A percentile compares a stretch with the other conserved stretches of the same genome.
Conservation (phyloP, 2,329 filamentous ascomycete genomes). For the Colletotrichum paranaense region DNA sequence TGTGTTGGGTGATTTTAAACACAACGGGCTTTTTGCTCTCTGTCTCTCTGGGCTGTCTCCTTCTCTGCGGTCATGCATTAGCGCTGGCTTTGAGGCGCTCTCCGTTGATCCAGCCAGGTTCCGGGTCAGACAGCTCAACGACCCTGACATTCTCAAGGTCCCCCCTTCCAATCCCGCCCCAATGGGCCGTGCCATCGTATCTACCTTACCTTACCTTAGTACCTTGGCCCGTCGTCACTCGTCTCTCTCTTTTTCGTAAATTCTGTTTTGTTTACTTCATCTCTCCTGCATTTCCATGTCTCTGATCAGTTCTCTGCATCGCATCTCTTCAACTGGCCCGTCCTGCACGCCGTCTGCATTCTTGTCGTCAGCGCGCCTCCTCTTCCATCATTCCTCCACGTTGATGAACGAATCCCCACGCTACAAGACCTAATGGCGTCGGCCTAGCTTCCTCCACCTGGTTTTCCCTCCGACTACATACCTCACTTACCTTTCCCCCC, state of each 20-base stretch:
- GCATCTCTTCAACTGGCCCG: slow-evolving; percentile 6
- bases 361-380: slow-evolving; percentile 31
- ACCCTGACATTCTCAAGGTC: slow-evolving; percentile 34
- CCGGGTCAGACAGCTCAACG: slow-evolving; percentile 14
- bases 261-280: slow-evolving; percentile 17
- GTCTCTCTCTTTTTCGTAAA: not conserved
- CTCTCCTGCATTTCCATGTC: slow-evolving; percentile 14
- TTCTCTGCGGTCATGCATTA: not conserved
- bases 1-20: slow-evolving; percentile 15
- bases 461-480: slow-evolving; percentile 11
- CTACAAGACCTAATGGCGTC: slow-evolving; percentile 27
- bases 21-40: not conserved
- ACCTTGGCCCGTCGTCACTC: not conserved
- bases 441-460: slow-evolving; percentile 31
- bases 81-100: not conserved
- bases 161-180: slow-evolving; percentile 29
- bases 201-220: not conserved
- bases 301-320: slow-evolving; percentile 7
- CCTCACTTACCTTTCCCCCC: not conserved
- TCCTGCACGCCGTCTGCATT: slow-evolving; percentile 29
- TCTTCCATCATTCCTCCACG: slow-evolving; percentile 33
- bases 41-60: not conserved
- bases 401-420: slow-evolving; percentile 29
- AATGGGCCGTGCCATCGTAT: slow-evolving; percentile 16
- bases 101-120: not conserved